Conservation (phyloP, 1,284 basidiomycete species). For the Cutaneotrichosporon cavernicola region DNA sequence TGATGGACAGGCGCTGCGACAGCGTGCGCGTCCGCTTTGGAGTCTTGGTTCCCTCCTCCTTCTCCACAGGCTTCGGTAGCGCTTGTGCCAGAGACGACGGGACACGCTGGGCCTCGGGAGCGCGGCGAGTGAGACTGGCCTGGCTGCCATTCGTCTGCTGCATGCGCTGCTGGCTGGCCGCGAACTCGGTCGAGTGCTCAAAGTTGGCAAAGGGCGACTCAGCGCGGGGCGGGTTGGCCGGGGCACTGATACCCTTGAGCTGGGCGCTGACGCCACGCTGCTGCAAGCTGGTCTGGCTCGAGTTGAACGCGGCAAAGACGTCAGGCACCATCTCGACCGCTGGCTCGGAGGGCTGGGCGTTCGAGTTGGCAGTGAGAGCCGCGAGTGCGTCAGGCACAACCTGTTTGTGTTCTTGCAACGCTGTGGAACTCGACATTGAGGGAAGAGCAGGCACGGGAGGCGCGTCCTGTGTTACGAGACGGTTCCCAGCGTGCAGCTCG, state of each 20-base stretch:
- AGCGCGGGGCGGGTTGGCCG: background rate
- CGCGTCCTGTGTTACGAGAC: conserved; percentile 11
- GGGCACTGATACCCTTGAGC: conserved; percentile 1
- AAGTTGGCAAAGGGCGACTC: conserved; percentile 2
- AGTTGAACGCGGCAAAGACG: conserved; percentile 24
- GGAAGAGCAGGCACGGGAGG: conserved; percentile 17
- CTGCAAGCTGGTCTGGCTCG: conserved; percentile 9
- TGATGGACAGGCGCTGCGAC: conserved; percentile 21
- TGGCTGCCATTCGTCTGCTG: background rate
- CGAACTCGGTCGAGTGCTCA: conserved; percentile 1
- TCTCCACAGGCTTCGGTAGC: background rate
- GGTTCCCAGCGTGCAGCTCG: conserved; percentile 12
- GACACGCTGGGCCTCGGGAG: background rate
- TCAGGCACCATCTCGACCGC: conserved; percentile 25
- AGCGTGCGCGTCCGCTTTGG: conserved; percentile 13
- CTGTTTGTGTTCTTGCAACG: background rate
- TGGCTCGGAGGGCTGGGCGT: background rate
- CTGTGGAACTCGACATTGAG: background rate
- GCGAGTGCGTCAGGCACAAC: conserved; percentile 26
- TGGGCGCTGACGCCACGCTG: conserved; percentile 2
- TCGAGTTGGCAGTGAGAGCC: conserved; percentile 21
- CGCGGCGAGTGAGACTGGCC: background rate
- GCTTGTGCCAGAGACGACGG: background rate
- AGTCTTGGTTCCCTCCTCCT: conserved; percentile 10
- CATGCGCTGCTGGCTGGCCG: background rate